A percentile compares a stretch with the other conserved stretches of the same genome.
These are phyloP conservation scores for Rosa chinensis DNA, from an alignment of 306 rosid species.

Conservation along the genomic window DNA sequence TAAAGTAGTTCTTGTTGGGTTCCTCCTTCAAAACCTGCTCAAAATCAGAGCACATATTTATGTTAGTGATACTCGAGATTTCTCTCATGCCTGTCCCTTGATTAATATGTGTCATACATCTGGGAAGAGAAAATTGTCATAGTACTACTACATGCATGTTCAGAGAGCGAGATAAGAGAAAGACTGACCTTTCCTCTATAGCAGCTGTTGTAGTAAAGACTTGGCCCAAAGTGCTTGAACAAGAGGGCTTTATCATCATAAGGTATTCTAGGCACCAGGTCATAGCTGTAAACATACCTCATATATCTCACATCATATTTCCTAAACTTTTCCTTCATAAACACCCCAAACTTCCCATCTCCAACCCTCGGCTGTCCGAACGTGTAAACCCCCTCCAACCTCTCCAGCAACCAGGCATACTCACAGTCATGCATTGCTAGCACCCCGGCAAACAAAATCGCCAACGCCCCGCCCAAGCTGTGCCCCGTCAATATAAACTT, in stretches of 20 bases:
- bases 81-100: neutral
- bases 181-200: conserved; percentile 57
- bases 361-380: conserved; percentile 90
- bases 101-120: neutral
- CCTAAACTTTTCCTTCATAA: conserved; percentile 41
- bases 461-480: conserved; percentile 81
- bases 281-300: conserved; percentile 54
- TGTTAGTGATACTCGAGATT: neutral
- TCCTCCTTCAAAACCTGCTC: conserved; percentile 60
- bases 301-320: conserved; percentile 47
- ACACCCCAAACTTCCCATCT: conserved; percentile 51
- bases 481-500: conserved; percentile 75
- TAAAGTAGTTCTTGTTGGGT: conserved; percentile 79
- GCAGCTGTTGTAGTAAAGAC: conserved; percentile 54
- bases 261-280: conserved; percentile 69
- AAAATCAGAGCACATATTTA: neutral
- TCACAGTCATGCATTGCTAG: conserved; percentile 52
- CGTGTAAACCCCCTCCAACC: conserved; percentile 65
- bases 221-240: conserved; percentile 61
- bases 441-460: conserved; percentile 55
- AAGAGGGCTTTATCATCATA: conserved; percentile 54
- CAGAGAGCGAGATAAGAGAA: neutral
- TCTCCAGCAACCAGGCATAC: conserved; percentile 43
- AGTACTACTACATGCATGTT: neutral
- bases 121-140: neutral